Evolutionary conservation across 495 filamentous ascomycete species (phyloP).

Genomic region (Hypoxylon rickii): DNA sequence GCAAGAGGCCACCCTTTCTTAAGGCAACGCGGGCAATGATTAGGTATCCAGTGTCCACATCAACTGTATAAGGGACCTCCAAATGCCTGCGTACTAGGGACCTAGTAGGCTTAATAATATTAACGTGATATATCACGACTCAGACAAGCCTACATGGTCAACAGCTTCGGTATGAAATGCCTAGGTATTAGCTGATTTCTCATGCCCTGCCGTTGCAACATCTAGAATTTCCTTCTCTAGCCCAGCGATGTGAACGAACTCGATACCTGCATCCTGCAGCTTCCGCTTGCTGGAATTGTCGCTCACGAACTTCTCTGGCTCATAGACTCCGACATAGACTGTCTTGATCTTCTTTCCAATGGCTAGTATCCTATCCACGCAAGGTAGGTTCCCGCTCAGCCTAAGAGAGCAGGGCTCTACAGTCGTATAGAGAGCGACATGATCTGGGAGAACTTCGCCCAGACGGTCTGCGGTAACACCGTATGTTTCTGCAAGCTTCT

Average conservation of each 20-base stretch:
- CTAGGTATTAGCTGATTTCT: constrained; percentile 33
- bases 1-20: no score
- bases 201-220: constrained; percentile 83
- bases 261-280: constrained; percentile 74
- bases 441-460: constrained; percentile 56
- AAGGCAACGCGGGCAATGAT: no score
- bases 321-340: constrained; percentile 85
- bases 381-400: constrained; percentile 79
- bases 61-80: no score
- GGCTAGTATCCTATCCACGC: constrained; percentile 76
- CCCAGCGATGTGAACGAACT: constrained; percentile 70
- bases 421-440: constrained; percentile 81
- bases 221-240: constrained; percentile 80
- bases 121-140: no score
- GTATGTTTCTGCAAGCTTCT: constrained; percentile 66
- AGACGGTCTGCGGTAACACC: constrained; percentile 61
- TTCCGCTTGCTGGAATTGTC: constrained; percentile 73
- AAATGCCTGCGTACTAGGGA: no score
- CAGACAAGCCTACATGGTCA: no score
- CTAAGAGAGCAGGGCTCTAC: constrained; percentile 90
- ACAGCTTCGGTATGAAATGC: no score
- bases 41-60: no score
- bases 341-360: constrained; percentile 67
- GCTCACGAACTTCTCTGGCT: constrained; percentile 87
- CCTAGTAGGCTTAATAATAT: no score